phyloP scores from a whole-genome alignment of 2,329 filamentous ascomycete genomes.

The Exophiala aquamarina region DNA sequence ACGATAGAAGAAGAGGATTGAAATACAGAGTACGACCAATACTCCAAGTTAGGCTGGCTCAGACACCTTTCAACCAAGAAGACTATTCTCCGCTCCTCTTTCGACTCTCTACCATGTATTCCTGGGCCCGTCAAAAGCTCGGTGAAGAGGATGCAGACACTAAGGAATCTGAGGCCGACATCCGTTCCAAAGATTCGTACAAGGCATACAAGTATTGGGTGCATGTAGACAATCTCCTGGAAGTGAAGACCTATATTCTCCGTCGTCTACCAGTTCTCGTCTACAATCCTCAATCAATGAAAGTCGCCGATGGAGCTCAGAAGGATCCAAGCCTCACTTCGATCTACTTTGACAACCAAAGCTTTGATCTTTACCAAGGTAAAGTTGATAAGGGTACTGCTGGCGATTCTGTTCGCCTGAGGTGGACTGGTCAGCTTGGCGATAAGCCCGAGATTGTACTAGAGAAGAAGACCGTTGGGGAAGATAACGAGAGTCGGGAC shows the following conservation, averaged over 20 bases:
- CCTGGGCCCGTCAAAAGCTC: conserved; percentile 82
- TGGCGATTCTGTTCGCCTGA: conserved; percentile 77
- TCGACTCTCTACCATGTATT: conserved; percentile 90
- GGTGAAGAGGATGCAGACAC: conserved; percentile 55
- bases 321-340: conserved; percentile 88
- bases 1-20: conserved; percentile 86
- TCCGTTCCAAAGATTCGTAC: conserved; percentile 61
- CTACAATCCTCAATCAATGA: conserved; percentile 84
- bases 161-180: conserved; percentile 47
- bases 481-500: conserved; percentile 75
- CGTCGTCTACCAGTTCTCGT: conserved; percentile 87
- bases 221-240: conserved; percentile 89
- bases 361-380: conserved; percentile 80
- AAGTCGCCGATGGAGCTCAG: conserved; percentile 74
- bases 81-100: conserved; percentile 88
- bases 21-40: conserved; percentile 87
- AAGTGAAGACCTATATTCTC: conserved; percentile 94
- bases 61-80: conserved; percentile 91
- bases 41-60: conserved; percentile 84
- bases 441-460: conserved; percentile 77
- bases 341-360: conserved; percentile 88
- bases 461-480: conserved; percentile 84
- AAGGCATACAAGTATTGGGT: conserved; percentile 96
- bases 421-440: conserved; percentile 87
- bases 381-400: conserved; percentile 77